phyloP scores from a whole-genome alignment of 305 asterid genomes.

The Fraxinus floribunda region DNA sequence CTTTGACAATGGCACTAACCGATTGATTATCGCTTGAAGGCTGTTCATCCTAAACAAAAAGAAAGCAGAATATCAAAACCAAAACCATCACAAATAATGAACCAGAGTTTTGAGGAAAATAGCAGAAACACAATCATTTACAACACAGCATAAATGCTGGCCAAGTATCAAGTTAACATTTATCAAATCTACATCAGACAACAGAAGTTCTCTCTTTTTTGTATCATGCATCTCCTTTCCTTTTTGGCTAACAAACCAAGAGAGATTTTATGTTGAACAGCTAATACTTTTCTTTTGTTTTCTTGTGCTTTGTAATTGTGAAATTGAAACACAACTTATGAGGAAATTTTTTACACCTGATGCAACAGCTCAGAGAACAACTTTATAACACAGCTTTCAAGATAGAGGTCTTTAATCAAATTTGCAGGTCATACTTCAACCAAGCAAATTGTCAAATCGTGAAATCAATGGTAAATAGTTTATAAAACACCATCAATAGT shows the following conservation, averaged over 20 bases:
- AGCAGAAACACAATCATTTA: not conserved
- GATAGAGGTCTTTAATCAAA: constrained; percentile 1
- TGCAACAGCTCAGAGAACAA: constrained; percentile 1
- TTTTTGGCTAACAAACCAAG: not conserved
- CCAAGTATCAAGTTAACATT: not conserved
- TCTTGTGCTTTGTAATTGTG: constrained; percentile 7
- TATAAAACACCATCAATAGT: not conserved
- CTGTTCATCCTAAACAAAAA: constrained; percentile 53
- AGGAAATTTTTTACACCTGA: not conserved
- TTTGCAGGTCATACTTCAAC: constrained; percentile 22
- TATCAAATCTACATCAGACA: constrained; percentile 4
- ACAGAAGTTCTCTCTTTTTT: constrained; percentile 10
- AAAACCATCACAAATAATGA: constrained; percentile 19
- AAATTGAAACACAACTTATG: not conserved
- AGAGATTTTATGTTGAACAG: constrained; percentile 2
- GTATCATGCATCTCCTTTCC: not conserved
- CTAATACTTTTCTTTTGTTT: constrained; percentile 1
- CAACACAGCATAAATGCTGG: not conserved
- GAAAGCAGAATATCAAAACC: constrained; percentile 18
- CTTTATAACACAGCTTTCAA: not conserved
- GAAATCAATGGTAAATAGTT: not conserved
- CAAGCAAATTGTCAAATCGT: constrained; percentile 9
- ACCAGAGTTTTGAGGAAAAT: constrained; percentile 18
- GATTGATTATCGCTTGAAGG: constrained; percentile 48
- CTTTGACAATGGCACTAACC: constrained; percentile 35